phyloP scores from a whole-genome alignment of 208 protist genomes.

The Lotmaria passim region DNA sequence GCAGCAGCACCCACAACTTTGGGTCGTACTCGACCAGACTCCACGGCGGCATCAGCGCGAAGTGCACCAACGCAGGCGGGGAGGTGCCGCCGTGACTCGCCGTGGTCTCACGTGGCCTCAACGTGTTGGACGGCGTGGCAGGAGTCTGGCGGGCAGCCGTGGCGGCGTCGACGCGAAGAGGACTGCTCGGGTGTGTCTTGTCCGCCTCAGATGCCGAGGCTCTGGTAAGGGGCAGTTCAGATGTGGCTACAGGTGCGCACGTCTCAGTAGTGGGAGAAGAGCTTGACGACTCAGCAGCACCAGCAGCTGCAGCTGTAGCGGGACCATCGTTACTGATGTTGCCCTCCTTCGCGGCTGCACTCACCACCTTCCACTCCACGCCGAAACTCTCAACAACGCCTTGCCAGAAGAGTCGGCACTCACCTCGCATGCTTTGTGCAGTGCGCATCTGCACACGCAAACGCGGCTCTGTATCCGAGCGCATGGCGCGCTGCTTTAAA shows the following conservation, averaged over 20 bases:
- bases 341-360: not conserved
- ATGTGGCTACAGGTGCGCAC: not conserved
- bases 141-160: conserved; percentile 8
- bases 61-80: not conserved
- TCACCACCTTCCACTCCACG: not conserved
- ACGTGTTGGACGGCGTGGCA: not conserved
- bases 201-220: not conserved
- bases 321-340: not conserved
- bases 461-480: not conserved
- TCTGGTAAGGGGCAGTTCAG: not conserved
- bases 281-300: too few species aligned
- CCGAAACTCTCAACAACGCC: conserved; percentile 38
- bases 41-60: conserved; percentile 41
- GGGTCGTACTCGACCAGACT: conserved; percentile 38
- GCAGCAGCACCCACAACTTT: conserved; percentile 50
- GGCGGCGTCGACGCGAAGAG: not conserved
- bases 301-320: not conserved
- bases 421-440: conserved; percentile 12
- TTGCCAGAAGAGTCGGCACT: conserved; percentile 28
- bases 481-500: not conserved
- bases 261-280: too few species aligned
- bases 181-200: not conserved
- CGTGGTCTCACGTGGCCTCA: not conserved
- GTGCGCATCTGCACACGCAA: not conserved
- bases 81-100: not conserved